A percentile compares a stretch with the other conserved stretches of the same genome.
Conservation (phyloP, 106 monocot species). For the Allium fistulosum region DNA sequence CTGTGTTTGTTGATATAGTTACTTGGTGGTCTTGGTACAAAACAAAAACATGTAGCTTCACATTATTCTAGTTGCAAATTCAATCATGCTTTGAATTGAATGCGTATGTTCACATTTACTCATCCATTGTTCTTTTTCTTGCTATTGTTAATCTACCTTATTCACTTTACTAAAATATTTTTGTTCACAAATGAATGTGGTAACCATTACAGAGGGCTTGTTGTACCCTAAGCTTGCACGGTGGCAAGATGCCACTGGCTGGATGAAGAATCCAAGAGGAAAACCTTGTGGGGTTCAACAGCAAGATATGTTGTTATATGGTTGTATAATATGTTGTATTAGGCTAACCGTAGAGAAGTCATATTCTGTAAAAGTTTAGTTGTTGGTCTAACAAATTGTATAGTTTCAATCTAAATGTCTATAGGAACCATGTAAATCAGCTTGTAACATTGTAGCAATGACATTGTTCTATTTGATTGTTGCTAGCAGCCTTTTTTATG, state of each 20-base stretch:
- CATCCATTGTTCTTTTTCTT: not conserved
- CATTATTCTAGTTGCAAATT: no score
- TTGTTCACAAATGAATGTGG: constrained; percentile 4
- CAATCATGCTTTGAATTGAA: not conserved
- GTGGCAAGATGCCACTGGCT: constrained; percentile 1
- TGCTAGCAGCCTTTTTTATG: constrained; percentile 3
- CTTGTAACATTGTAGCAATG: not conserved
- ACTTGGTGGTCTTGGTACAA: not conserved
- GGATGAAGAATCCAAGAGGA: constrained; percentile 11
- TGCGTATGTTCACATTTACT: no score
- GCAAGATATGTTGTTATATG: constrained; percentile 5
- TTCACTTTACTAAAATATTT: not conserved
- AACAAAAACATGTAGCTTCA: not conserved
- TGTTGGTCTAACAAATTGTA: constrained; percentile 2
- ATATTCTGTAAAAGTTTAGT: constrained; percentile 1
- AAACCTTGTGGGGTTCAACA: not conserved
- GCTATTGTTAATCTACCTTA: not conserved
- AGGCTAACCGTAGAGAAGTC: not conserved
- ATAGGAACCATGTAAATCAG: constrained; percentile 1
- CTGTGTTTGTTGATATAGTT: not conserved
- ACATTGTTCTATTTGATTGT: not conserved
- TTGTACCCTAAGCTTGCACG: not conserved
- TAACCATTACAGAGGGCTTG: constrained; percentile 1
- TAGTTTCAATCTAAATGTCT: not conserved
- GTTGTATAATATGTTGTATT: constrained; percentile 2